A percentile compares a stretch with the other conserved stretches of the same genome.
Conservation (phyloP, 1,284 basidiomycete species). For the Trametes sp. region DNA sequence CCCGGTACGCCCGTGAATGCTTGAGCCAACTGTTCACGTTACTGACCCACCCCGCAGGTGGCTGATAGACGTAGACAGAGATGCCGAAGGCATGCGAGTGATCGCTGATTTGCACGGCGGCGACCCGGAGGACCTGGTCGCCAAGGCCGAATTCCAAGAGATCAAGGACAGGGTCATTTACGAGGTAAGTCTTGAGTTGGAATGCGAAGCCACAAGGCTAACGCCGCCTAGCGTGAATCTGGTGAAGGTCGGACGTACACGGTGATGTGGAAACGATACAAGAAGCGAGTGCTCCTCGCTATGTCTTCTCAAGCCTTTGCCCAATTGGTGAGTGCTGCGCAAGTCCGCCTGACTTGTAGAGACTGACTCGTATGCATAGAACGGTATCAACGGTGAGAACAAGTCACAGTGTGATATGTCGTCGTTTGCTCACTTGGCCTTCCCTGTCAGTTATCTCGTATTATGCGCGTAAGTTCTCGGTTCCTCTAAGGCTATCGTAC, state of each 20-base stretch:
- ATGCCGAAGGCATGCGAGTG: constrained; percentile 87
- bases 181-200: constrained; percentile 61
- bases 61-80: constrained; percentile 91
- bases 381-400: constrained; percentile 85
- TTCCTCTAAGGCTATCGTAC: constrained; percentile 2
- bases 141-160: constrained; percentile 89
- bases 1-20: constrained; percentile 58
- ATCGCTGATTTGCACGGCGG: constrained; percentile 93
- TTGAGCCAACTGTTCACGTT: not conserved
- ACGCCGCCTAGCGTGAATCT: constrained; percentile 59
- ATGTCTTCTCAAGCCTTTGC: constrained; percentile 98
- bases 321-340: constrained; percentile 71
- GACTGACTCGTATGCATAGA: constrained; percentile 51
- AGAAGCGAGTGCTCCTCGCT: constrained; percentile 91
- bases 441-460: constrained; percentile 83
- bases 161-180: constrained; percentile 89
- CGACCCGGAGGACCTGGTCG: constrained; percentile 75
- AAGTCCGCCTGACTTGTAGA: not conserved
- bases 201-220: not conserved
- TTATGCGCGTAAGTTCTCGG: constrained; percentile 79
- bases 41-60: constrained; percentile 60
- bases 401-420: not conserved
- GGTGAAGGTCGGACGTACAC: constrained; percentile 86
- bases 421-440: constrained; percentile 1
- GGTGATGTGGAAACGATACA: constrained; percentile 90